Conservation (phyloP, 805 yeast genomes). For the Saccharomycopsis babjevae region DNA sequence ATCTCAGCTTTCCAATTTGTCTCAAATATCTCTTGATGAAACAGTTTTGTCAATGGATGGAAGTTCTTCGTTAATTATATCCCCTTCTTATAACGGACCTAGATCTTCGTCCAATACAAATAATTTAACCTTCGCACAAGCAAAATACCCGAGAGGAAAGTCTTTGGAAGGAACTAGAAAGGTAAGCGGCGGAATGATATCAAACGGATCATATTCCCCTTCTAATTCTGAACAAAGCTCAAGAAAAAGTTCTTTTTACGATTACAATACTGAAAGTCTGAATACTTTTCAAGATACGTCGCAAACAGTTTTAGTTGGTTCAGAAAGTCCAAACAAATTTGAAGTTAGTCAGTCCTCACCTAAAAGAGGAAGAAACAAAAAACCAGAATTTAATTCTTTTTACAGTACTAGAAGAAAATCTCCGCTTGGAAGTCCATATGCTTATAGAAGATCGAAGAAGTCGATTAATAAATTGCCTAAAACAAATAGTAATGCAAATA, state of each 20-base stretch:
- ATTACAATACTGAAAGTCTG: conserved; percentile 14
- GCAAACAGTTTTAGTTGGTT: conserved; percentile 5
- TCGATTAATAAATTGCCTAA: neutral
- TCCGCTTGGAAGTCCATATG: conserved; percentile 15
- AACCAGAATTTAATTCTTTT: neutral
- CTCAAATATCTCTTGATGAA: conserved; percentile 16
- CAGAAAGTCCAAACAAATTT: neutral
- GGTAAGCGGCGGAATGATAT: conserved; percentile 8
- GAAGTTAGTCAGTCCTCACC: conserved; percentile 2
- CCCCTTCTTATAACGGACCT: conserved; percentile 4
- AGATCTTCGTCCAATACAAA: neutral
- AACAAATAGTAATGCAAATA: neutral
- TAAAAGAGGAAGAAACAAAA: conserved; percentile 5
- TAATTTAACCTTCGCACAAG: neutral
- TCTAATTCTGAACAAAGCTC: conserved; percentile 18
- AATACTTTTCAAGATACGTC: conserved; percentile 13
- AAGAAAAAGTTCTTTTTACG: conserved; percentile 18
- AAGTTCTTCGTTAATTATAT: neutral
- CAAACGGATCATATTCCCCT: conserved; percentile 16
- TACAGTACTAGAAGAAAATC: conserved; percentile 12
- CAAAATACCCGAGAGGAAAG: conserved; percentile 5
- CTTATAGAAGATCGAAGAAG: neutral
- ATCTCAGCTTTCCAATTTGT: conserved; percentile 14
- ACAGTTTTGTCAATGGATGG: conserved; percentile 17
- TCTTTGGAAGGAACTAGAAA: conserved; percentile 8